A percentile compares a stretch with the other conserved stretches of the same genome.
phyloP scores from a whole-genome alignment of 495 filamentous ascomycete species.

The Hypoxylon lenormandii region DNA sequence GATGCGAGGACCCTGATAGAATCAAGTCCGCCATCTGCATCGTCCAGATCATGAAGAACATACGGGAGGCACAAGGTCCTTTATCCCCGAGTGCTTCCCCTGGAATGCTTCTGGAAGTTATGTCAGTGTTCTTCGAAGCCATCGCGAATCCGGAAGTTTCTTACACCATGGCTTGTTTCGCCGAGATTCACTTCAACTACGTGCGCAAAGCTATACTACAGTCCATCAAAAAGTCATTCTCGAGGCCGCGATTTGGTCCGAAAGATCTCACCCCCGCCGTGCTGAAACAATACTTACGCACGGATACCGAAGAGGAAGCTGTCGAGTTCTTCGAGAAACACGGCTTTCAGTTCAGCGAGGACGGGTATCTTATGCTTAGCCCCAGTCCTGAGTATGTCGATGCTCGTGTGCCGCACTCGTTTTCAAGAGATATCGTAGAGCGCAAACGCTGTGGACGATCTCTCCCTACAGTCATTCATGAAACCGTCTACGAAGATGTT shows the following conservation, averaged over 20 bases:
- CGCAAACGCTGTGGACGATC: slow-evolving; percentile 59
- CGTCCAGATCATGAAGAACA: slow-evolving; percentile 67
- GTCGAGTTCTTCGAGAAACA: slow-evolving; percentile 76
- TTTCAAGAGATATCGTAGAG: slow-evolving; percentile 61
- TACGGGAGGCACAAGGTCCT: slow-evolving; percentile 71
- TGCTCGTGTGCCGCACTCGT: slow-evolving; percentile 57
- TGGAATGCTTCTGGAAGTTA: slow-evolving; percentile 63
- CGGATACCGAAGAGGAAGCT: slow-evolving; percentile 79
- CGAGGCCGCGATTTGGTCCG: slow-evolving; percentile 72
- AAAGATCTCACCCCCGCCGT: slow-evolving; percentile 79
- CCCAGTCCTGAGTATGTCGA: slow-evolving; percentile 46
- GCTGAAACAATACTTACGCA: slow-evolving; percentile 73
- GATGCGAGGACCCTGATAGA: slow-evolving; percentile 72
- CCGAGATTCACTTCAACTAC: slow-evolving; percentile 87
- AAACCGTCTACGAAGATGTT: slow-evolving; percentile 57
- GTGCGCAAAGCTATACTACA: slow-evolving; percentile 82
- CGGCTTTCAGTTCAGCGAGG: slow-evolving; percentile 68
- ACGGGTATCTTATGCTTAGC: slow-evolving; percentile 64
- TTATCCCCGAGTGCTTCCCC: slow-evolving; percentile 63
- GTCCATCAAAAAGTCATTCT: slow-evolving; percentile 70
- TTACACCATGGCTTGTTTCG: slow-evolving; percentile 93
- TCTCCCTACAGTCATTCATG: slow-evolving; percentile 59
- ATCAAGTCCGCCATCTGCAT: slow-evolving; percentile 59
- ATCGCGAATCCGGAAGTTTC: slow-evolving; percentile 76
- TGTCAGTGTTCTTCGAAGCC: slow-evolving; percentile 80